phyloP scores from a whole-genome alignment of 2,329 filamentous ascomycete species.

The Cucurbitaria berberidis region DNA sequence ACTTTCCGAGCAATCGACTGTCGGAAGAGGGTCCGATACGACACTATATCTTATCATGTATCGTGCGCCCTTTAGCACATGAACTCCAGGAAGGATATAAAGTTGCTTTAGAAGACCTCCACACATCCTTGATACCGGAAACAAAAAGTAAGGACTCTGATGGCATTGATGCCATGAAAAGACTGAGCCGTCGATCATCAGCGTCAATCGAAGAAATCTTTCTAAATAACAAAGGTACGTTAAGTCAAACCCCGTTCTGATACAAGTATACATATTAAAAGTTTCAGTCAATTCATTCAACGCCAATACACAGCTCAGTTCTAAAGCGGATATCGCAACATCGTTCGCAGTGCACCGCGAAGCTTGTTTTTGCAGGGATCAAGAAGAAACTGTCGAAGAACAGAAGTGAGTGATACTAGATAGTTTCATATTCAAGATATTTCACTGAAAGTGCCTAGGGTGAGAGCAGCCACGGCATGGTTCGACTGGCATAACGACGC shows the following conservation, averaged over 20 bases:
- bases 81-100: conserved; percentile 1
- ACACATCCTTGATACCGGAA: neutral
- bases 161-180: neutral
- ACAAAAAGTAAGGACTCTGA: neutral
- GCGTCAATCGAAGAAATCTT: neutral
- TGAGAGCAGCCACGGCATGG: neutral
- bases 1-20: neutral
- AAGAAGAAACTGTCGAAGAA: neutral
- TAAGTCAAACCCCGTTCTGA: neutral
- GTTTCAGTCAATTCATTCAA: neutral
- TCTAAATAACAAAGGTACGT: neutral
- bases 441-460: neutral
- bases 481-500: conserved; percentile 1
- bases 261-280: neutral
- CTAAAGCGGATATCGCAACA: neutral
- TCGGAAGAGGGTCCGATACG: conserved; percentile 1
- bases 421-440: neutral
- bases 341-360: neutral
- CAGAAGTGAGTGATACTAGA: neutral
- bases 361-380: neutral
- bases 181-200: neutral
- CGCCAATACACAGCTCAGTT: neutral
- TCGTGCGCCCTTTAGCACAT: neutral
- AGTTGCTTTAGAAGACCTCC: neutral
- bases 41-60: conserved; percentile 1